These are phyloP conservation scores for Aureobasidium lini DNA, from an alignment of 2,329 filamentous ascomycete genomes.

Conservation along the genomic window DNA sequence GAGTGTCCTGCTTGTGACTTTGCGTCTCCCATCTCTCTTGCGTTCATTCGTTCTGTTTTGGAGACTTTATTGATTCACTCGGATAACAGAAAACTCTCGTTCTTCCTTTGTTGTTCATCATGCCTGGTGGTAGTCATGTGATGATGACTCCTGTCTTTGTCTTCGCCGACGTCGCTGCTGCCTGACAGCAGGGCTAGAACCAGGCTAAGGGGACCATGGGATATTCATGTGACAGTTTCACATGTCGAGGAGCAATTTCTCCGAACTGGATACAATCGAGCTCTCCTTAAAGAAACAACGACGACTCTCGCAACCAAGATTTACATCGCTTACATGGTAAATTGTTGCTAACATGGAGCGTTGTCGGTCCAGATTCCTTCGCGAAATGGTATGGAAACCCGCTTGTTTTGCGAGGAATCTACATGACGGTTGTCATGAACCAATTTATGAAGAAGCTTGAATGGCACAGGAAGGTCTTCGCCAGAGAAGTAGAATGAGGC, in stretches of 20 bases:
- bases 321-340: too few relatives aligned
- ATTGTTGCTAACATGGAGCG: not conserved
- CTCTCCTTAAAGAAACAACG: too few relatives aligned
- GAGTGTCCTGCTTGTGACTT: not conserved
- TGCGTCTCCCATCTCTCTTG: not conserved
- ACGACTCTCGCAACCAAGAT: too few relatives aligned
- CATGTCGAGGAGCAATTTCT: too few relatives aligned
- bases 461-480: slow-evolving; percentile 24
- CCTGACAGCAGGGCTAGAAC: too few relatives aligned
- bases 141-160: not conserved
- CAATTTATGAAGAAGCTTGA: slow-evolving; percentile 26
- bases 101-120: not conserved
- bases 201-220: too few relatives aligned
- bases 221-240: too few relatives aligned
- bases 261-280: too few relatives aligned
- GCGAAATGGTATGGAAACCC: not conserved
- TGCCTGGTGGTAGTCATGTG: not conserved
- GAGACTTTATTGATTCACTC: not conserved
- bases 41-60: not conserved
- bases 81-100: not conserved
- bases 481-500: slow-evolving; percentile 14
- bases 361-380: not conserved
- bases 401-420: slow-evolving; percentile 19
- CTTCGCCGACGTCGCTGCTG: too few relatives aligned
- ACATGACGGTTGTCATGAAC: slow-evolving; percentile 24